Base-by-base conservation (phyloP, 352 stramenopile genomes). In the Pythium myriotylum region DNA sequence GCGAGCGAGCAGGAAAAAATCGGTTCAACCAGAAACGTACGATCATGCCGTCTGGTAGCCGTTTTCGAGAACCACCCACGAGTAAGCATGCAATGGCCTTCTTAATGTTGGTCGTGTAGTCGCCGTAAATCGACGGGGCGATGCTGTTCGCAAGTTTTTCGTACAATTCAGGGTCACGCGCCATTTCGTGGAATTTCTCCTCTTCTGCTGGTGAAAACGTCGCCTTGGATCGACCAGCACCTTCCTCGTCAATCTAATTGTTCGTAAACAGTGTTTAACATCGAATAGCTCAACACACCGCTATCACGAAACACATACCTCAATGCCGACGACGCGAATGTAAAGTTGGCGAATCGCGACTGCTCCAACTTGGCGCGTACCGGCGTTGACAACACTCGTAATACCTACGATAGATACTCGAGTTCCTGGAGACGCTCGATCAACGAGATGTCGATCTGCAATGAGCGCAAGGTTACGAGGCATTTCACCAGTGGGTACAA, bases 401-500 rank as follows among this genome's bases (percentile, higher is more conserved):
- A 99, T 97, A 9, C 95, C 97, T 41, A 99, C 84, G 23, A 99
- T 73, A 0, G 86, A 95, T 17, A 99, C 96, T 6, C 97, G 80
- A 8, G 96, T 99, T n/a, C 97, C 97, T 0, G 97, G 97, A 3
- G 96, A 92, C 37, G 97, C 96, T 37, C 81, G 79, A 72, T 99
- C 97, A 4, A 99, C 96, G 23, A 99, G 81, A 51, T 92, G 84
- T n/a, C 97, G 77, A 59, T 99, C 97, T 0, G 96, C 85, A 23
- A 97, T 88, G n/a, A 99, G 70, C 37, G 98, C 74, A 29, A 99
- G 80, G 59, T 96, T 97, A 24, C 97, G 84, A 17, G 97, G 97
- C 97, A 99, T 99, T 72, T 99, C 97, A 24, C 97, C 97, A 4
- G 97, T 99, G 0, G 97, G 97, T 8, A 99, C 97, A 16, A 97